Evolutionary conservation across 331 rosid species (phyloP).

Genomic region (Malus hybrid): DNA sequence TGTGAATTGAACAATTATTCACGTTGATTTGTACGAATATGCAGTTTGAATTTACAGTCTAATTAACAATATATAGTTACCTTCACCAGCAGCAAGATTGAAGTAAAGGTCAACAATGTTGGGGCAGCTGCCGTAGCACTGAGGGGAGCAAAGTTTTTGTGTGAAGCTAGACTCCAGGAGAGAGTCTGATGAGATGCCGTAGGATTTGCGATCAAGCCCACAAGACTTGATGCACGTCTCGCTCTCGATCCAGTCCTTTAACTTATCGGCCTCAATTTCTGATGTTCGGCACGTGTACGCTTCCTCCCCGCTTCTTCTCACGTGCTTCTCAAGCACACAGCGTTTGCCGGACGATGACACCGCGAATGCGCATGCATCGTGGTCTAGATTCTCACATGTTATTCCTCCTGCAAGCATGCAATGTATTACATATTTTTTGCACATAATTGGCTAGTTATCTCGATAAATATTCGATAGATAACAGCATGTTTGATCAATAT

Average conservation of each 20-base stretch:
- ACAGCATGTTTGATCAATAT: background rate
- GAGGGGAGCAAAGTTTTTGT: constrained; percentile 59
- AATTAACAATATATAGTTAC: too few relatives aligned
- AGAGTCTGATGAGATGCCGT: constrained; percentile 73
- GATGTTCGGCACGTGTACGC: constrained; percentile 66
- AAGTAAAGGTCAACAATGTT: constrained; percentile 69
- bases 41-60: too few relatives aligned
- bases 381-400: constrained; percentile 51
- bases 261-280: constrained; percentile 62
- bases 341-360: constrained; percentile 62
- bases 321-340: constrained; percentile 75
- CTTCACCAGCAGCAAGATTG: constrained; percentile 92
- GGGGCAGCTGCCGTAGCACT: constrained; percentile 57
- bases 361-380: constrained; percentile 60
- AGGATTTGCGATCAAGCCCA: constrained; percentile 57
- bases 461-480: background rate
- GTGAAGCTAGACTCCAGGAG: constrained; percentile 64
- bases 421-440: background rate
- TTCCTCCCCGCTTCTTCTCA: constrained; percentile 57
- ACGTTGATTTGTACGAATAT: too few relatives aligned
- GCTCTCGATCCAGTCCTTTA: constrained; percentile 54
- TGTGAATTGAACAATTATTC: too few relatives aligned
- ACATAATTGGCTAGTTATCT: background rate
- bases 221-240: constrained; percentile 59
- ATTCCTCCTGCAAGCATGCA: constrained; percentile 32